A percentile compares a stretch with the other conserved stretches of the same genome.
phyloP scores from a whole-genome alignment of 2,329 filamentous ascomycete genomes.

The Penicillium sp. region DNA sequence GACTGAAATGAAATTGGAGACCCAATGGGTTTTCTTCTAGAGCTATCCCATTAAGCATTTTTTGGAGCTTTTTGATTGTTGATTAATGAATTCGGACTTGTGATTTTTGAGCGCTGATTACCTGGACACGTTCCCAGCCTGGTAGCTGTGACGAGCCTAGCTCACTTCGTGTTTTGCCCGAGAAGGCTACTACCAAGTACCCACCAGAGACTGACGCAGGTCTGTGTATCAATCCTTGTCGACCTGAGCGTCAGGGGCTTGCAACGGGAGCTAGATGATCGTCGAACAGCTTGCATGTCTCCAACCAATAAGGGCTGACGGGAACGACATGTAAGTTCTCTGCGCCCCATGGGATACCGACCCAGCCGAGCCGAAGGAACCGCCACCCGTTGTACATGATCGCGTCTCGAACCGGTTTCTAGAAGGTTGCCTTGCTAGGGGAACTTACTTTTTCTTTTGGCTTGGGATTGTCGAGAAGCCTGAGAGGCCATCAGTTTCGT shows the following conservation, averaged over 20 bases:
- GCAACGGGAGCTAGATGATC: neutral
- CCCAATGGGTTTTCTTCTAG: neutral
- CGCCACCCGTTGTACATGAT: neutral
- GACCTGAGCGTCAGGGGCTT: neutral
- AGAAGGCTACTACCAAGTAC: neutral
- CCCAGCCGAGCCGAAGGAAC: neutral
- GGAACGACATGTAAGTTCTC: neutral
- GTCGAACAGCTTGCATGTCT: neutral
- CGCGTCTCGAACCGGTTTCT: constrained; percentile 1
- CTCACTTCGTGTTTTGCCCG: neutral
- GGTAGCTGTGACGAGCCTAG: neutral
- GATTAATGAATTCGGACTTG: too few species aligned
- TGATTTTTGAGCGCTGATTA: neutral
- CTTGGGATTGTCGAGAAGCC: neutral
- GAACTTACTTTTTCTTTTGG: neutral
- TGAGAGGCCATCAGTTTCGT: neutral
- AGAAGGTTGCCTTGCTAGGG: constrained; percentile 8
- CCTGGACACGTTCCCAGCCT: neutral
- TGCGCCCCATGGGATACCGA: neutral
- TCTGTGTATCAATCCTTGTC: neutral
- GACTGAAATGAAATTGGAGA: neutral
- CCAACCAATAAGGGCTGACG: neutral
- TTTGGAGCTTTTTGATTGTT: neutral
- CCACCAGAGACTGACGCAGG: neutral
- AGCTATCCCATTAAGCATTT: neutral